phyloP scores from a whole-genome alignment of 1,284 basidiomycete species.

The Naganishia sp. region DNA sequence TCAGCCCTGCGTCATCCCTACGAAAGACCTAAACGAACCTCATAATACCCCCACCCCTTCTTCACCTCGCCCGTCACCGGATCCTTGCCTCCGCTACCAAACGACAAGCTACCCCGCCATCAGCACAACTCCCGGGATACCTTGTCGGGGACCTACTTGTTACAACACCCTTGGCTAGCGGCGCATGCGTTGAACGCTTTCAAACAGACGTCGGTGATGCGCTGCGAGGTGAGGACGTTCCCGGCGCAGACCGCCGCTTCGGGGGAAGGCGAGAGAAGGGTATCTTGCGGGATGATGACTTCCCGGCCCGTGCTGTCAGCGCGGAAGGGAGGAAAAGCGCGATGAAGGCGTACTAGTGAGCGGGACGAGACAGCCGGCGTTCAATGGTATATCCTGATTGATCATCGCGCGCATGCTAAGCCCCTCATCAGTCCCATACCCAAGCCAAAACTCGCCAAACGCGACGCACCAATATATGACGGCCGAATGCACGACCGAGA shows the following conservation, averaged over 20 bases:
- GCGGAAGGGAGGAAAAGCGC: not conserved
- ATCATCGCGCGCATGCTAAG: slow-evolving; percentile 85
- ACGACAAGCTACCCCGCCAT: slow-evolving; percentile 72
- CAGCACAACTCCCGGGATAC: not conserved
- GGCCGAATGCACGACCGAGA: slow-evolving; percentile 82
- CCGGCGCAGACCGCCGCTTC: slow-evolving; percentile 91
- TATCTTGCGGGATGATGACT: slow-evolving; percentile 80
- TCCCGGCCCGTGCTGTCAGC: slow-evolving; percentile 11
- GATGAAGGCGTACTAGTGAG: slow-evolving; percentile 36
- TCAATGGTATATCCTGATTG: slow-evolving; percentile 55
- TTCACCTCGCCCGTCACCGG: slow-evolving; percentile 55
- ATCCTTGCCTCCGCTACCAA: slow-evolving; percentile 65
- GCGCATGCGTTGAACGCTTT: slow-evolving; percentile 91
- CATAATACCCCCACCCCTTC: slow-evolving; percentile 89
- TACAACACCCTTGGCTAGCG: slow-evolving; percentile 82
- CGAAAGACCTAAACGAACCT: slow-evolving; percentile 55
- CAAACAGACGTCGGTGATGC: slow-evolving; percentile 92
- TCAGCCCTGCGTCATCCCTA: not conserved
- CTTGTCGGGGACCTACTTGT: slow-evolving; percentile 54
- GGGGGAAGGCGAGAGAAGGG: slow-evolving; percentile 75
- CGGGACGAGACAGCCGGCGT: slow-evolving; percentile 47
- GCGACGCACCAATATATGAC: slow-evolving; percentile 69
- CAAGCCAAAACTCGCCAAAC: not conserved
- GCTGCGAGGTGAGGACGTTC: slow-evolving; percentile 87
- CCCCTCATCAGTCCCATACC: not conserved